phyloP scores from a whole-genome alignment of 495 filamentous ascomycete genomes.

The Thermothielavioides terrestris region DNA sequence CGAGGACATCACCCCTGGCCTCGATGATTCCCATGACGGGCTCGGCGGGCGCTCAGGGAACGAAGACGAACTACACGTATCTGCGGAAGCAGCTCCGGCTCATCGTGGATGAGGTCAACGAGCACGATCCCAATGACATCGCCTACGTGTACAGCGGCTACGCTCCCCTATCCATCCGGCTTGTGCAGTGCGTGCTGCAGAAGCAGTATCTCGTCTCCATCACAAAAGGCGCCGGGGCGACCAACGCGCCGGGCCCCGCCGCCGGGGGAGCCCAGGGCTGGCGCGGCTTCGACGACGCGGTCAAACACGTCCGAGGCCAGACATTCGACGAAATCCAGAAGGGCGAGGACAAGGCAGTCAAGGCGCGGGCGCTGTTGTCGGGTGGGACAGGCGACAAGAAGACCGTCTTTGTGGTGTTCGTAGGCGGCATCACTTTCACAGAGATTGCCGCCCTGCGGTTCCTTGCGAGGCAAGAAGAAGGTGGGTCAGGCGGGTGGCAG shows the following conservation, averaged over 20 bases:
- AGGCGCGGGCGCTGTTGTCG: constrained; percentile 75
- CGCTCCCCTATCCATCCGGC: constrained; percentile 82
- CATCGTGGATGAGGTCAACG: constrained; percentile 94
- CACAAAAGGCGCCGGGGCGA: constrained; percentile 46
- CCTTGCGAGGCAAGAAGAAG: constrained; percentile 78
- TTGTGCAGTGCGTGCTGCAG: constrained; percentile 92
- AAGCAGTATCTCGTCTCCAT: constrained; percentile 73
- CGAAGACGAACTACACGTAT: constrained; percentile 84
- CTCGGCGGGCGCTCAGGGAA: constrained; percentile 44
- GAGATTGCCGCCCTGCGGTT: constrained; percentile 93
- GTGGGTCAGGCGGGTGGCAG: constrained; percentile 28
- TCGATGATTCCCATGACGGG: constrained; percentile 60
- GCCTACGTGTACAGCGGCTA: constrained; percentile 97
- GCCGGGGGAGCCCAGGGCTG: constrained; percentile 66
- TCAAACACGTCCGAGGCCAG: constrained; percentile 73
- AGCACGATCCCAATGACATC: constrained; percentile 91
- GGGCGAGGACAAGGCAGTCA: constrained; percentile 85
- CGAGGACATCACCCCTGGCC: constrained; percentile 58
- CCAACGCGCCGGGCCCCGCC: constrained; percentile 39
- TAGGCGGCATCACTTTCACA: constrained; percentile 89
- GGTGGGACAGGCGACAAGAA: constrained; percentile 66
- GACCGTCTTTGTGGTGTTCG: constrained; percentile 85
- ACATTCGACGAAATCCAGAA: constrained; percentile 91
- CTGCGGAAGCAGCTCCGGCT: constrained; percentile 77
- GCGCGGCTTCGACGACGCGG: constrained; percentile 81